These are phyloP conservation scores for Terana coerulea DNA, from an alignment of 768 basidiomycete species.

Conservation along the genomic window DNA sequence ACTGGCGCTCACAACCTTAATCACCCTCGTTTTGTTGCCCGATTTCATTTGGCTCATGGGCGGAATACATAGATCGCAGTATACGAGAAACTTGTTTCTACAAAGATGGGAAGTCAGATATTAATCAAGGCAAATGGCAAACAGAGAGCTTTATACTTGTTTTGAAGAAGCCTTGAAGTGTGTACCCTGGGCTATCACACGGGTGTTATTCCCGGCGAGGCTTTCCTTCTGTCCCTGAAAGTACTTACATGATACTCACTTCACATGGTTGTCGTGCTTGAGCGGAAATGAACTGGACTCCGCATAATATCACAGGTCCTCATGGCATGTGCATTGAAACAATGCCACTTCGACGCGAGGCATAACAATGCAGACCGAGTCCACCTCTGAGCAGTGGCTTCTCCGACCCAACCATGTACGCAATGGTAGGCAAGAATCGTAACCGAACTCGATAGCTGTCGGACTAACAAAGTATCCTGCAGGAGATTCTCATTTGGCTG, in stretches of 20 bases:
- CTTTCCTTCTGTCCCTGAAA: not conserved
- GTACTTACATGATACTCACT: not conserved
- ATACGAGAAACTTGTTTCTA: not conserved
- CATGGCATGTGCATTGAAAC: too few relatives aligned
- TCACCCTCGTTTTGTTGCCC: too few relatives aligned
- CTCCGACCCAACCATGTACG: too few relatives aligned
- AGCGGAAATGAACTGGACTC: not conserved
- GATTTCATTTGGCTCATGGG: too few relatives aligned
- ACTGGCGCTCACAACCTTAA: too few relatives aligned
- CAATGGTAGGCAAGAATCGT: too few relatives aligned
- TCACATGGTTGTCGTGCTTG: not conserved
- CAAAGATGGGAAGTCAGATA: not conserved
- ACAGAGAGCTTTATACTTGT: not conserved
- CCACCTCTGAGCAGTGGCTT: too few relatives aligned
- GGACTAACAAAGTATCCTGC: too few relatives aligned
- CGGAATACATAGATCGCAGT: not conserved
- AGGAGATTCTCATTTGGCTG: not conserved
- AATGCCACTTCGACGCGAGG: too few relatives aligned
- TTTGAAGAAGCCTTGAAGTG: not conserved
- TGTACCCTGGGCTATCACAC: not conserved
- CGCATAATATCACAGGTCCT: too few relatives aligned
- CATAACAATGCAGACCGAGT: too few relatives aligned
- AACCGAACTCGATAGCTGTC: too few relatives aligned
- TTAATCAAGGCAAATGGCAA: not conserved
- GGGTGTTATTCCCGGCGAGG: not conserved